Evolutionary conservation across 2,329 filamentous ascomycete species (phyloP), one percentile per base, ranked within the genome.

Genomic region (Cladosporium cucumerinum): DNA sequence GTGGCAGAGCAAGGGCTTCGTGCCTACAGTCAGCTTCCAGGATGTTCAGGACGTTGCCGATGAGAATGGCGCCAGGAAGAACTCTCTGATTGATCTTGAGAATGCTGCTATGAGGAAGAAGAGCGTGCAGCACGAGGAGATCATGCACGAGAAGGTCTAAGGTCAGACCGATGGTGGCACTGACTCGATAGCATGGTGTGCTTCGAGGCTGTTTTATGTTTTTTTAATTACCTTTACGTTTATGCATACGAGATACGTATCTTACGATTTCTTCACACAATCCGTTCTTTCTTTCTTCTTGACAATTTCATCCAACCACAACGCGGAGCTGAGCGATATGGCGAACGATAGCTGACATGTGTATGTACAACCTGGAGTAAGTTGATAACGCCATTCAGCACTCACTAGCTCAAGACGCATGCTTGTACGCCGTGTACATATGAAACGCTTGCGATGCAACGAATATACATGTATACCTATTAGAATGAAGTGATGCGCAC

Each of bases 1-100:
- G 1, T 83, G 86, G 76, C 77, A 87, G 68, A 87, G 83, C 3
- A 76, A 74, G 6, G 71, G 75, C 14, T 90, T 82, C 66, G 76
- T 79, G 12, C 82, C 82, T 1, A 81, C 80, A 0, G 78, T 82
- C 14, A 74, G 75, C 58, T 83, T 80, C 72, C 76, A 76, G 32
- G 82, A 82, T 60, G 79, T 83, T 5, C 71, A 77, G 28, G 81
- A 82, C 28, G 68, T 76, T 4, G 66, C 59, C 11, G 66, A 63
- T 4, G 30, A 65, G 25, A 69, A 66, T 16, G 69, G 70, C 23
- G 65, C 63, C n/a, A 68, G 75, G 23, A 71, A 72, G 63, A 51
- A 61, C 26, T 72, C 70, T n/a, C 59, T 77, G 54, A 68, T 71
- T 5, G 75, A 77, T 61, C 68, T 77, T 36, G 73, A 76, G 69